Base-by-base conservation (phyloP, 192 early-diverging fungal species). In the Thamnidium elegans region DNA sequence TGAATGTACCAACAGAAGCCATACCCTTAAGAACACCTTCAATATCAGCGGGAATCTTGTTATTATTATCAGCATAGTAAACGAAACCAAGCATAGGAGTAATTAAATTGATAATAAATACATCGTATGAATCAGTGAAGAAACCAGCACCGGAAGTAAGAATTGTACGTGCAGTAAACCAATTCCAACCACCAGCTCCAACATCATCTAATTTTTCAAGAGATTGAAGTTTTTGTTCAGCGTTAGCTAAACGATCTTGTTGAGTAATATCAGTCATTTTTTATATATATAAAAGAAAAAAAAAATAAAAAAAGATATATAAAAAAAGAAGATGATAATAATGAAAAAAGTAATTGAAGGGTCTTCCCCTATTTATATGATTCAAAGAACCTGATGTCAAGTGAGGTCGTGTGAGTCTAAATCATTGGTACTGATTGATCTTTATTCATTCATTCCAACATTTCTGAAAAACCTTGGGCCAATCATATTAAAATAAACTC, bases 41-140 rank as follows among this genome's bases (percentile, higher is more conserved):
- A 63, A 87, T 84, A 46, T 83, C 74, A 30, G 78, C 70, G 17
- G 90, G 88, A 54, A 90, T 79, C 26, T 81, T 85, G 73, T 78
- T 79, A 23, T 52, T 51, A 13, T 77, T 69, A 20, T 78, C 65
- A 50, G 66, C 50, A 47, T 77, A 90, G 74, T 89, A 91, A 15
- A 87, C 80, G 66, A 82, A 87, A 4, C 85, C 86, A 30, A 95
- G 75, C 85, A 98, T 98, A 59, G 91, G 87, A n/a, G 93, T 83
- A 15, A 90, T 89, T 62, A 95, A 81, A 70, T 90, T 90, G 72
- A 98, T 98, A 61, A 94, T 86, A 67, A 96, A 96, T 52, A 94
- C 85, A 82, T 98, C 96, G 74, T 96, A 96, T n/a, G 93, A 87
- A 78, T 98, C 93, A 62, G 91, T 91, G 70, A 95, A 89, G 78